phyloP scores from a whole-genome alignment of 257 asterid genomes.

The Rhazya stricta region DNA sequence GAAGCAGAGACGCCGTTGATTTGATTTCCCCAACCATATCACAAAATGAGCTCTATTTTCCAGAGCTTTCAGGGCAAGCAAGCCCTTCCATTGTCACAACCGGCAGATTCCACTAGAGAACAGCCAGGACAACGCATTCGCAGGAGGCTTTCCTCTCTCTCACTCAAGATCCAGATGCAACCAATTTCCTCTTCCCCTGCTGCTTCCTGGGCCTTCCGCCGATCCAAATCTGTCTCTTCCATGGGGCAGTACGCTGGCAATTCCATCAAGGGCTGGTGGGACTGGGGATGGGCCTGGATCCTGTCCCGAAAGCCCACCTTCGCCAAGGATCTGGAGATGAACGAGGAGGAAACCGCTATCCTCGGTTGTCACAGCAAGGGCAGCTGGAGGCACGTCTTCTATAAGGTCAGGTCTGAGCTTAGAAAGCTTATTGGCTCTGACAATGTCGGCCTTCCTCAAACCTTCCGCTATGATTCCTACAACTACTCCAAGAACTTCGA shows the following conservation, averaged over 20 bases:
- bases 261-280: slow-evolving; percentile 80
- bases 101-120: slow-evolving; percentile 18
- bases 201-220: slow-evolving; percentile 40
- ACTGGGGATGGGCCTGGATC: slow-evolving; percentile 71
- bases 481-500: slow-evolving; percentile 44
- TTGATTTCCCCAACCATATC: not conserved
- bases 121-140: slow-evolving; percentile 32
- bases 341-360: slow-evolving; percentile 56
- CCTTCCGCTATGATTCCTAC: slow-evolving; percentile 51
- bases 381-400: slow-evolving; percentile 75
- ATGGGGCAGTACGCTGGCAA: slow-evolving; percentile 43
- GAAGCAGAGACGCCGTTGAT: not conserved
- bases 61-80: slow-evolving; percentile 45
- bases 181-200: slow-evolving; percentile 26
- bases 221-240: slow-evolving; percentile 59
- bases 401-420: slow-evolving; percentile 55
- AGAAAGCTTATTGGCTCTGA: slow-evolving; percentile 49
- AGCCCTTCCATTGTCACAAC: slow-evolving; percentile 52
- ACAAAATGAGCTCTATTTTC: slow-evolving; percentile 44
- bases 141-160: slow-evolving; percentile 53
- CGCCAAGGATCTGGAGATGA: slow-evolving; percentile 85
- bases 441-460: slow-evolving; percentile 64
- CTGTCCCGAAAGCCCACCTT: slow-evolving; percentile 65
- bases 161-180: slow-evolving; percentile 50
- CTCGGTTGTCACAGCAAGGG: slow-evolving; percentile 71